These are phyloP conservation scores for Erysimum pusillum DNA, from an alignment of 441 rosid genomes.

Conservation along the genomic window DNA sequence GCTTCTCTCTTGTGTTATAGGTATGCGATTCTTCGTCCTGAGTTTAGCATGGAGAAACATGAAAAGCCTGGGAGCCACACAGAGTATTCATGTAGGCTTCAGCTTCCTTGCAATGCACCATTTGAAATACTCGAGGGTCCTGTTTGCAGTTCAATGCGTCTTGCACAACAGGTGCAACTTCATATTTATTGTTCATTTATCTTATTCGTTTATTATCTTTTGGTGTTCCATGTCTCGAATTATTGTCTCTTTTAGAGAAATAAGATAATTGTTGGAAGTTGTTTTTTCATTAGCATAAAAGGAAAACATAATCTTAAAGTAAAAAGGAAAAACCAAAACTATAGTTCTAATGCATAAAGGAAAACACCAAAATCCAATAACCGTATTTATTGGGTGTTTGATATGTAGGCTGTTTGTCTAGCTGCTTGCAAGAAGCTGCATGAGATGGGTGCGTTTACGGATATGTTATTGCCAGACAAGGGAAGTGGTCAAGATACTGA, in stretches of 20 bases:
- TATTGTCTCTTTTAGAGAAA: not conserved
- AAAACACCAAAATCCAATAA: too few relatives aligned
- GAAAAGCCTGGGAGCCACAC: conserved; percentile 93
- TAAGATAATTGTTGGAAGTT: too few relatives aligned
- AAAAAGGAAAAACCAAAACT: too few relatives aligned
- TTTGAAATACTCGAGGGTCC: conserved; percentile 99
- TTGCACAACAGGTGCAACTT: conserved; percentile 92
- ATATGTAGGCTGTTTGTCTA: conserved; percentile 92
- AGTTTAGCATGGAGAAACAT: conserved; percentile 89
- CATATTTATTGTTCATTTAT: not conserved
- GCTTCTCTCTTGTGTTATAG: conserved; percentile 49
- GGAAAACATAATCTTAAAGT: too few relatives aligned
- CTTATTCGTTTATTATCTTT: not conserved
- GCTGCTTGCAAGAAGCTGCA: conserved; percentile 99
- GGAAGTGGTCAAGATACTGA: conserved; percentile 95
- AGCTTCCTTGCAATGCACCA: conserved; percentile 98
- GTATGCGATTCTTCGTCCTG: conserved; percentile 97
- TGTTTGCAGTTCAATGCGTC: conserved; percentile 89
- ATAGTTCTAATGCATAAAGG: too few relatives aligned
- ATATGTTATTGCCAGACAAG: conserved; percentile 98
- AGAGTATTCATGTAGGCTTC: conserved; percentile 98
- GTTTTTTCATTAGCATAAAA: too few relatives aligned
- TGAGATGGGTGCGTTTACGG: conserved; percentile 99
- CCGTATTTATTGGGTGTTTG: conserved; percentile 32
- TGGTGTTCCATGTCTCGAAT: conserved; percentile 25